Conservation (phyloP, 257 asterid genomes). For the Solanum chiquidenum region DNA sequence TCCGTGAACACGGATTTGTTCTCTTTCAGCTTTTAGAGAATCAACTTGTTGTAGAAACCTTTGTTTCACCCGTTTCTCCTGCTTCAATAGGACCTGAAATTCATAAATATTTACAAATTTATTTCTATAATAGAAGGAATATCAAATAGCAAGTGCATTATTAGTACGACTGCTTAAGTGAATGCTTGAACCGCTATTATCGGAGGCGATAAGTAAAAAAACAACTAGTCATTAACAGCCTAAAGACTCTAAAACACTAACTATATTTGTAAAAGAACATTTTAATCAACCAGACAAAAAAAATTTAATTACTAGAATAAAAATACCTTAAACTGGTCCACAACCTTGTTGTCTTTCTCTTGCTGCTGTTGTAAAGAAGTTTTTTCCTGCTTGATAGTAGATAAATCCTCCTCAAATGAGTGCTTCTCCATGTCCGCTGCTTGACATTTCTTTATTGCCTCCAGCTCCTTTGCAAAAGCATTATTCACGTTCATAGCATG, state of each 20-base stretch:
- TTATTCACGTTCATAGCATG: slow-evolving; percentile 15
- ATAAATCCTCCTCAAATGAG: slow-evolving; percentile 24
- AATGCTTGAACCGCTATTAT: background rate
- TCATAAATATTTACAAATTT: background rate
- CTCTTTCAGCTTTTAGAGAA: slow-evolving; percentile 19
- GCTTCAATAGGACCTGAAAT: slow-evolving; percentile 43
- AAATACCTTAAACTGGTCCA: slow-evolving; percentile 55
- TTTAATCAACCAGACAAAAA: background rate
- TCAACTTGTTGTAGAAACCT: slow-evolving; percentile 8
- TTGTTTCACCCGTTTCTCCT: slow-evolving; percentile 45
- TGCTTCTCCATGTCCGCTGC: slow-evolving; percentile 29
- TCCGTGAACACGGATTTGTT: slow-evolving; percentile 17
- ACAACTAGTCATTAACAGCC: background rate
- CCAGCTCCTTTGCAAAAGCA: slow-evolving; percentile 41
- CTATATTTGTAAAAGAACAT: background rate
- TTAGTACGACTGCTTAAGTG: background rate
- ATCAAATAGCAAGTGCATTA: background rate
- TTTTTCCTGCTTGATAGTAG: slow-evolving; percentile 10
- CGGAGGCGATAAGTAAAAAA: background rate
- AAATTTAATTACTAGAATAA: background rate
- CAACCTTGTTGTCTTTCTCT: slow-evolving; percentile 28
- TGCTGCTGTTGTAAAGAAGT: background rate
- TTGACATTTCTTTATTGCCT: slow-evolving; percentile 33
- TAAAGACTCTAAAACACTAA: background rate
- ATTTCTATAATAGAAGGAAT: background rate